Evolutionary conservation across 805 yeast species (phyloP), one percentile per base, ranked within the genome.

Genomic region (Candida corydali): DNA sequence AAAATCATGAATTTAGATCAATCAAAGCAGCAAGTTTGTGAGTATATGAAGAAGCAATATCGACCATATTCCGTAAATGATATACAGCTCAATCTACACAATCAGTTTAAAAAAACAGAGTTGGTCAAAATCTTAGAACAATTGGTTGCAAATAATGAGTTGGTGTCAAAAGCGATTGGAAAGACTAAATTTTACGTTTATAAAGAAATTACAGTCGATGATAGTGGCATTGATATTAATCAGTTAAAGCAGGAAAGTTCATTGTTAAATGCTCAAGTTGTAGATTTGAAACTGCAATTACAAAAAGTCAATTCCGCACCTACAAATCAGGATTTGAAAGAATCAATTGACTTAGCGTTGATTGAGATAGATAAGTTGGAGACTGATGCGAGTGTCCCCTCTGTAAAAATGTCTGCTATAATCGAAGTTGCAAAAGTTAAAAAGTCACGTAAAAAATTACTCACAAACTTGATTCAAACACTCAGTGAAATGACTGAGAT

Each of bases 11-110:
- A 39, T 10, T 39, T 30, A 8, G 42, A 41, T 8, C 41, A 42
- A 41, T 65, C 69, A 14, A 67, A 65, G 26, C 45, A 45, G 5
- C 32, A 55, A 17, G 59, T 71, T 17, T 46, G 54, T 27, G 45
- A 56, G 3, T 75, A 75, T 38, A 44, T 75, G 35, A 58, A 50
- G 17, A 52, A 54, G 2, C 75, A 72, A 42, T 70, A 68, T 42
- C 54, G 75, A 16, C 79, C 80, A 2, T 74, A 68, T 45, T 70
- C 72, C 1, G 52, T 65, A 7, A 63, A 66, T 32, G 80, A 75
- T 47, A 58, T 75, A 8, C 47, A 67, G 3, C 59, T 61, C 32
- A 75, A 74, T 35, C 42, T 74, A 24, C 75, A 72, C 34, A 69
- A 63, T 26, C 56, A 54, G 26, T 40, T 70, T 1, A 43, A 52